Percentiles rank a stretch among this genome's conserved stretches.
Evolutionary conservation across 2,329 filamentous ascomycete genomes (phyloP).

Genomic region (Pseudopithomyces chartarum): DNA sequence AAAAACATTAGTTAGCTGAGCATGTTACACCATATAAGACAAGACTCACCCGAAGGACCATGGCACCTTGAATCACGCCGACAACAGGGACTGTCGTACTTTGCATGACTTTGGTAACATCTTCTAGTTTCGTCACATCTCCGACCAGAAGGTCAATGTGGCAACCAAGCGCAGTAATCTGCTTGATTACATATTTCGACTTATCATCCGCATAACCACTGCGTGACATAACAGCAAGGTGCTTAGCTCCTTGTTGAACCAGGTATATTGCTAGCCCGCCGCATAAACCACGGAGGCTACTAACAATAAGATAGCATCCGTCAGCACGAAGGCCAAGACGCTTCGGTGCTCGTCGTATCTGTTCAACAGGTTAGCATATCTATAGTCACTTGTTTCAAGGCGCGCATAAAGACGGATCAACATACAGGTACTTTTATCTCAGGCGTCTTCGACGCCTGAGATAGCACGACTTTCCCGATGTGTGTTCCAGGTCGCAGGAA

Average conservation of each 20-base stretch:
- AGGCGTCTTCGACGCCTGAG: background rate
- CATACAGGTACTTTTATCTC: slow-evolving; percentile 7
- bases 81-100: background rate
- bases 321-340: slow-evolving; percentile 1
- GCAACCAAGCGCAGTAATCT: background rate
- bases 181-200: background rate
- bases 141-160: background rate
- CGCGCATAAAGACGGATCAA: background rate
- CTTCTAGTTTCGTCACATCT: background rate
- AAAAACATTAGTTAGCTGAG: background rate
- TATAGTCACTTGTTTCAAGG: background rate
- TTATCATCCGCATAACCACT: background rate
- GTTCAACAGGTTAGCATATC: background rate
- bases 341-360: background rate
- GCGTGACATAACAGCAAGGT: slow-evolving; percentile 13
- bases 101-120: background rate
- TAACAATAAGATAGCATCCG: slow-evolving; percentile 20
- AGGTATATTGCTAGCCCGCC: slow-evolving; percentile 18
- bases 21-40: background rate
- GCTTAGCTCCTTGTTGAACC: slow-evolving; percentile 18
- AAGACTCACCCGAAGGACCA: slow-evolving; percentile 22
- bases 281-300: slow-evolving; percentile 21
- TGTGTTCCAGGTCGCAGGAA: slow-evolving; percentile 15
- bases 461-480: slow-evolving; percentile 13
- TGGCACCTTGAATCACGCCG: slow-evolving; percentile 20